phyloP scores from a whole-genome alignment of 169 alveolate genomes.

The Toxoplasma gondii region DNA sequence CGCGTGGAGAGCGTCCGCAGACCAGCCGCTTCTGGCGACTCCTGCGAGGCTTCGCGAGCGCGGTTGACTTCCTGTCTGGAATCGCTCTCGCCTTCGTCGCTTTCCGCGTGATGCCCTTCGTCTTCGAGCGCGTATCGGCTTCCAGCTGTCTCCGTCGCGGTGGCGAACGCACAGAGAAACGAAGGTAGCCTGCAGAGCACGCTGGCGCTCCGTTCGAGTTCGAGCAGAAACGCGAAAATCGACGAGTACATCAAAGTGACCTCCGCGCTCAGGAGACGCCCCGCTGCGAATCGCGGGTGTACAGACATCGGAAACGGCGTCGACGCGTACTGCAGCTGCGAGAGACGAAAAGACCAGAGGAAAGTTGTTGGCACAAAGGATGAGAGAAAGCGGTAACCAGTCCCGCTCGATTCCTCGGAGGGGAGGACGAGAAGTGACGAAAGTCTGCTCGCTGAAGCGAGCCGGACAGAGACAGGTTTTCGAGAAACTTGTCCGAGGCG shows the following conservation, averaged over 20 bases:
- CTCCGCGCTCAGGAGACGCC: neutral
- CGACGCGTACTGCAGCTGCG: neutral
- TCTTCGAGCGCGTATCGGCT: no score
- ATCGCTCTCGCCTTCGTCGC: no score
- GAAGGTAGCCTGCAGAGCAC: constrained; percentile 8
- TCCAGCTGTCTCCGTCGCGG: neutral
- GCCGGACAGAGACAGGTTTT: no score
- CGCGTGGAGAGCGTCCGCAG: neutral
- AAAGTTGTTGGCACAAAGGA: neutral
- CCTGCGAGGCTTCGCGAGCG: neutral
- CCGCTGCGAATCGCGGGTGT: neutral
- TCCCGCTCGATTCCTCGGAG: no score
- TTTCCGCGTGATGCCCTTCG: no score
- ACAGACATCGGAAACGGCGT: neutral
- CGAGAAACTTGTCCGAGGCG: no score
- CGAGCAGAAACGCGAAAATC: constrained; percentile 31
- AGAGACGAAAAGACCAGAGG: neutral
- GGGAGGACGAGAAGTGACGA: no score
- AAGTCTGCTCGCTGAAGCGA: no score
- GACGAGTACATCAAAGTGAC: neutral
- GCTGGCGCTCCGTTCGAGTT: constrained; percentile 18
- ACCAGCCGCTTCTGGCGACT: neutral
- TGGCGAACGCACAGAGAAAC: neutral
- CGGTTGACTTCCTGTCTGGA: neutral
- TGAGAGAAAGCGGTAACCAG: no score